phyloP scores from a whole-genome alignment of 202 grass and related monocot genomes.

The Zizania palustris region DNA sequence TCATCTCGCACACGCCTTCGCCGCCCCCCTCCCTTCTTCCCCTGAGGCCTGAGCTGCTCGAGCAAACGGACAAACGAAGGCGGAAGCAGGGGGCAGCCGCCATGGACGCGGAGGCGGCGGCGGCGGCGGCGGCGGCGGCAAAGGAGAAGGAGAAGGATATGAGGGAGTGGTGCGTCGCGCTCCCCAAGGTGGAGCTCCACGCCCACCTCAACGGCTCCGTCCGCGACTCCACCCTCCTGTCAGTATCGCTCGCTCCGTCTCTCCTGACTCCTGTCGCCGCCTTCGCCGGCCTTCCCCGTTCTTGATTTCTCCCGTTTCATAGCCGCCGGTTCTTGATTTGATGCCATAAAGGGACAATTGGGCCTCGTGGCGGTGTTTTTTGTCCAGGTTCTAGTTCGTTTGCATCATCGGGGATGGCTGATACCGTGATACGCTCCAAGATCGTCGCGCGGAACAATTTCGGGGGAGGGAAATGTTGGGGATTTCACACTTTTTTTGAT shows the following conservation, averaged over 20 bases:
- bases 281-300: not conserved
- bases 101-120: conserved; percentile 43
- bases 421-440: conserved; percentile 1
- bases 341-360: not conserved
- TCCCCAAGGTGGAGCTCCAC: conserved; percentile 98
- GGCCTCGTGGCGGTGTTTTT: not conserved
- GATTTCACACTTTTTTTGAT: not conserved
- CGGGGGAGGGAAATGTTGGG: not conserved
- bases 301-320: not conserved
- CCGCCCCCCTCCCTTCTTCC: not conserved
- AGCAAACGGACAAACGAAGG: conserved; percentile 23
- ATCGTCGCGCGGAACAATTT: not conserved
- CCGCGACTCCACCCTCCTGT: conserved; percentile 91
- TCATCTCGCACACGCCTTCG: not conserved
- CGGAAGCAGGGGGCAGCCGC: conserved; percentile 28
- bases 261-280: not conserved
- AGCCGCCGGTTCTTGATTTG: not conserved
- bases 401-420: not conserved
- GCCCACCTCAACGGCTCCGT: conserved; percentile 96
- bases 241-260: conserved; percentile 35
- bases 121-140: conserved; percentile 1
- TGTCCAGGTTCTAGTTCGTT: not conserved
- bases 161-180: conserved; percentile 73
- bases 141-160: conserved; percentile 44
- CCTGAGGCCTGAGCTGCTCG: not conserved